Conservation (phyloP, 2,329 filamentous ascomycete genomes). For the Fusarium circinatum region DNA sequence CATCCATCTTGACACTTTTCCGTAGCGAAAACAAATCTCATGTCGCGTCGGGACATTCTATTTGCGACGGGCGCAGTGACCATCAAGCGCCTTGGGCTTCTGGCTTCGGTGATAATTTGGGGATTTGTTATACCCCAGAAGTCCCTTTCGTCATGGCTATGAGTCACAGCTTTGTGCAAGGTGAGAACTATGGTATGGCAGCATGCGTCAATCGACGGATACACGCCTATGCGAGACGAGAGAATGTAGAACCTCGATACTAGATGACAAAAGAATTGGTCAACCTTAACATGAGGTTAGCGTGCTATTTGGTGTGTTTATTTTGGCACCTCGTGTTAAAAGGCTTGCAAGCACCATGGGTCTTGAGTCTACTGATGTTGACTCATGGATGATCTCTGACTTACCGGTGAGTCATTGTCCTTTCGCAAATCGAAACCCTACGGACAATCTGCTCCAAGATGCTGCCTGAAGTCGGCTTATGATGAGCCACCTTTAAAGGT, state of each 20-base stretch:
- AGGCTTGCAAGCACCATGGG: not conserved
- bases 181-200: not conserved
- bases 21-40: not conserved
- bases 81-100: not conserved
- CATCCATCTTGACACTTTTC: too few species aligned
- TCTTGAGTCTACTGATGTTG: not conserved
- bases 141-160: accelerated
- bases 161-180: not conserved
- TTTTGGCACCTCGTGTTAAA: not conserved
- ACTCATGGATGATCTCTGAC: not conserved
- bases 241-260: not conserved
- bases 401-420: not conserved
- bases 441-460: not conserved
- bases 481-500: not conserved
- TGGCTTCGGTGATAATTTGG: too few species aligned
- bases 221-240: accelerated
- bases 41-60: accelerated
- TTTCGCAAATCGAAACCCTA: too few species aligned
- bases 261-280: accelerated
- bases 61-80: not conserved
- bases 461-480: not conserved
- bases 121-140: too few species aligned
- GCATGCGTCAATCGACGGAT: not conserved
- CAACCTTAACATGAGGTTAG: too few species aligned
- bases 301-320: not conserved